phyloP scores from a whole-genome alignment of 2,329 filamentous ascomycete species.

The Neonectria coccinea region DNA sequence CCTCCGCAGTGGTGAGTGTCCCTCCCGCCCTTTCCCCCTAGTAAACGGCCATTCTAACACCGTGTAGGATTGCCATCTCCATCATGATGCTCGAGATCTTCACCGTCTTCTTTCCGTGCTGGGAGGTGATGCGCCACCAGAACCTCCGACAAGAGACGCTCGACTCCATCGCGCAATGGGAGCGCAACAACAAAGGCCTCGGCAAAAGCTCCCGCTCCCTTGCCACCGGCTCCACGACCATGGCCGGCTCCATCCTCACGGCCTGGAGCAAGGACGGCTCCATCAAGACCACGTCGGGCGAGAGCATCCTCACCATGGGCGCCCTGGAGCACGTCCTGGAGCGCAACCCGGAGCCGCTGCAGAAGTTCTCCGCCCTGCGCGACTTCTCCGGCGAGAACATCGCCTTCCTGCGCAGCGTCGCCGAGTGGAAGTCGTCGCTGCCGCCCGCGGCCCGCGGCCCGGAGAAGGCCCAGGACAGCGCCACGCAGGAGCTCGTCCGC shows the following conservation, averaged over 20 bases:
- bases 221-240: conserved; percentile 49
- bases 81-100: conserved; percentile 73
- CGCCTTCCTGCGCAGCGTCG: conserved; percentile 70
- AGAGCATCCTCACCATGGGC: conserved; percentile 52
- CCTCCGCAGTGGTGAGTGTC: conserved; percentile 70
- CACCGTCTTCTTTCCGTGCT: conserved; percentile 72
- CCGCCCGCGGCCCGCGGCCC: conserved; percentile 41
- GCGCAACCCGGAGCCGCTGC: conserved; percentile 69
- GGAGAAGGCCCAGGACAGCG: conserved; percentile 36
- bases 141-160: conserved; percentile 61
- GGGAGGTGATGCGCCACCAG: conserved; percentile 63
- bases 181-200: conserved; percentile 53
- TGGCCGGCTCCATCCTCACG: conserved; percentile 52
- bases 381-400: conserved; percentile 79
- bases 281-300: conserved; percentile 48
- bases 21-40: background rate
- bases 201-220: conserved; percentile 49
- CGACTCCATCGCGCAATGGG: conserved; percentile 62
- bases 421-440: conserved; percentile 54
- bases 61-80: conserved; percentile 65
- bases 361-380: conserved; percentile 71
- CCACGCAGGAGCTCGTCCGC: conserved; percentile 53
- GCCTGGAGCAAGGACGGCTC: conserved; percentile 52
- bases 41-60: background rate
- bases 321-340: conserved; percentile 66